Base-by-base conservation (phyloP, 495 filamentous ascomycete genomes). In the Hypoxylon perforatum region DNA sequence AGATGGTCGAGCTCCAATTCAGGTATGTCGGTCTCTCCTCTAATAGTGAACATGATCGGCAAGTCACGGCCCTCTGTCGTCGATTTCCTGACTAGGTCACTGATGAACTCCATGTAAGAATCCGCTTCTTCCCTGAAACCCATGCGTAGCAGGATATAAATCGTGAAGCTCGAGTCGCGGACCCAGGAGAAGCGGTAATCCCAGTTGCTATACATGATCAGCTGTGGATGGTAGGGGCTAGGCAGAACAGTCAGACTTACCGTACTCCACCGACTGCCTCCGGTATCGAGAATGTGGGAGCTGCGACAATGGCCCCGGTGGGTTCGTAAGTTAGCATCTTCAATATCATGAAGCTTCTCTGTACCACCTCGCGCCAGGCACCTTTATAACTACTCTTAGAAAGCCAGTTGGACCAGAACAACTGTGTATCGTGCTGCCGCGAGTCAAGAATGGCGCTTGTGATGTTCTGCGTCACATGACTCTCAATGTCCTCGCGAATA, bases 121-220 rank as follows among this genome's bases (percentile, higher is more conserved):
- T 92, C 88, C 9, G 88, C 89, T 69, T 92, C 90, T 17, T 86
- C 81, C n/a, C 80, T 87, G 76, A 91, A 92, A 38, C 90, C 90
- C 69, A 91, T 84, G 18, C 90, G 87, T 9, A 92, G 81, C 17
- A 92, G 81, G 63, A 91, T 90, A 71, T 92, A 92, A 57, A 91
- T 86, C 4, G 88, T 91, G 75, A 91, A 92, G 45, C 87, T 87
- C 0, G 87, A 87, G 72, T 92, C 90, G 30, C 90, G 82, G 39
- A 92, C 87, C 90, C 90, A 92, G 38, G 84, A 89, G 73, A 84
- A 92, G 8, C 90, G 83, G 69, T 92, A 92, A 68, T 92, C 89
- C 89, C 89, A 91, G 65, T 91, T 92, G n/a, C 88, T 84, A 61
- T 42, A 10, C 8, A 14, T 39, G 1, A 25, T 69, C 57, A 67